Base-by-base conservation (phyloP, 2,329 filamentous ascomycete genomes). In the Xylaria sp. region DNA sequence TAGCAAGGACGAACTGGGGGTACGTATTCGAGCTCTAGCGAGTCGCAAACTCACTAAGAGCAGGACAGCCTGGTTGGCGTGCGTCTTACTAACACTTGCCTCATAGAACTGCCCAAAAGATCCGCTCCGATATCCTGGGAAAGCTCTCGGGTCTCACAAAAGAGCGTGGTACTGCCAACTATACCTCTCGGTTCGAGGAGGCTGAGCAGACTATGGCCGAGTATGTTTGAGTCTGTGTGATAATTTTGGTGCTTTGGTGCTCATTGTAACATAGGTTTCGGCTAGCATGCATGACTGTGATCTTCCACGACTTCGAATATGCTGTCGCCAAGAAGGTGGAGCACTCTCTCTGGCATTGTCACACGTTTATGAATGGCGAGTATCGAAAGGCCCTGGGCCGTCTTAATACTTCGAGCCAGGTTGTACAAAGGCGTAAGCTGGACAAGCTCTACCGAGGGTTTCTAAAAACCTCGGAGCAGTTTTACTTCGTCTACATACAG, bases 401-500 rank as follows among this genome's bases (percentile, higher is more conserved):
- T 71, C 81, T 88, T 54, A 82, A 82, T 68, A 79, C 82, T 56
- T 79, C 81, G 66, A 83, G 83, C 61, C 82, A 86, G 67, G 82
- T 83, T 5, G 87, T 91, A 13, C 84, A 88, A 79, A 89, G 88
- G 74, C 89, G 94, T 69, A 96, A 94, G 79, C 83, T 95, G 57
- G 90, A 92, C 77, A 94, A 92, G 79, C 86, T 90, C 70, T 98
- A 96, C 78, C 84, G 90, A 64, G 87, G 89, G 72, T 98, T 97
- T 78, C 88, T 98, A 73, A 96, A 95, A 79, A 90, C 90, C 53
- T 92, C 93, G 71, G 92, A 96, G 79, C 89, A 89, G 74, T 97
- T 97, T 79, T 98, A 98, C 83, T 89, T 92, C 74, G 90, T 89
- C 71, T 96, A 93, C 75, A 91, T 97, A 61, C 89, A 95, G 78